Conservation (phyloP, 2,329 filamentous ascomycete species). For the Colletotrichum sp. region DNA sequence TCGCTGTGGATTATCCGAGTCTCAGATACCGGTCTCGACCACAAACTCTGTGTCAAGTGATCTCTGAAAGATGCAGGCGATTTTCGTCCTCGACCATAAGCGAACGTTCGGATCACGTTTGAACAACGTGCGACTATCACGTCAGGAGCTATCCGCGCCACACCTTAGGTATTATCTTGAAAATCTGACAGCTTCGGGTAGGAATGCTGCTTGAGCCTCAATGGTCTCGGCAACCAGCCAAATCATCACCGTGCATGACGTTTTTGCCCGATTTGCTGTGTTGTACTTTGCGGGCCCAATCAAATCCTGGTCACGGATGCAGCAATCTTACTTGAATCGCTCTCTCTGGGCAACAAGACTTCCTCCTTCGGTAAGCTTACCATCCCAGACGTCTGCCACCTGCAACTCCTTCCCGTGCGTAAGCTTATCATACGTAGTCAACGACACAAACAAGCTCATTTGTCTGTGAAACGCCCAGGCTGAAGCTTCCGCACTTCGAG, state of each 20-base stretch:
- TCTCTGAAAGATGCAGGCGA: not conserved
- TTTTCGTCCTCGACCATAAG: not conserved
- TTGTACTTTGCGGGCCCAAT: not conserved
- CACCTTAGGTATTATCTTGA: not conserved
- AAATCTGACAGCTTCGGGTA: not conserved
- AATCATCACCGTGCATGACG: not conserved
- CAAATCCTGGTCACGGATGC: not conserved
- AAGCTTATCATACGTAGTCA: not conserved
- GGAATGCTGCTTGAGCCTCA: not conserved
- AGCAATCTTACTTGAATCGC: not conserved
- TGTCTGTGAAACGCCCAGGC: not conserved
- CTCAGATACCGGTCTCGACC: not conserved
- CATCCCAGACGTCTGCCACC: not conserved
- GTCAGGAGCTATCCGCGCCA: not conserved
- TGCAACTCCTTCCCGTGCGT: not conserved
- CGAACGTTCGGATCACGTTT: rapidly evolving
- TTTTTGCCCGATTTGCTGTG: not conserved
- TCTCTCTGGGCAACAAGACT: not conserved
- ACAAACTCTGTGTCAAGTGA: not conserved
- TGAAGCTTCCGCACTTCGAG: not conserved
- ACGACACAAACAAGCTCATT: not conserved
- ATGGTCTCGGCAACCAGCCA: not conserved
- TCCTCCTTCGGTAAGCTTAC: not conserved
- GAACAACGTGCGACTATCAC: not conserved
- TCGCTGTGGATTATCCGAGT: not conserved